Base-by-base conservation (phyloP, 352 stramenopile genomes). In the Pythium dissimile region DNA sequence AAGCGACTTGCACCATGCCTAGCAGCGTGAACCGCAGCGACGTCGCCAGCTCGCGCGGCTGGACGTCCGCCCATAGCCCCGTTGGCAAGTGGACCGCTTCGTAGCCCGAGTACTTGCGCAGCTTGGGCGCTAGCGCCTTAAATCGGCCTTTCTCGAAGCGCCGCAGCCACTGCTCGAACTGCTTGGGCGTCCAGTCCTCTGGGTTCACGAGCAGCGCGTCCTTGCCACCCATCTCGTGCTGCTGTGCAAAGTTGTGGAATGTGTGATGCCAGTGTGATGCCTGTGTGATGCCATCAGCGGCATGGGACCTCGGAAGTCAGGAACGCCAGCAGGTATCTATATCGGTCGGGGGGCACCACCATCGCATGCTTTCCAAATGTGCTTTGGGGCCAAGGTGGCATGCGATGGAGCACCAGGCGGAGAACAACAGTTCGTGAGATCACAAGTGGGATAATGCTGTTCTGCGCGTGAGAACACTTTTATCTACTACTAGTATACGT, bases 21-120 rank as follows among this genome's bases (percentile, higher is more conserved):
- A 94, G 66, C 20, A 94, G 70, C 42, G 84, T 92, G 66, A 92
- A 90, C 44, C 84, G 82, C 49, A 92, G 72, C 18, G 79, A 89
- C 21, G 68, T 84, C 2, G 82, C 80, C 24, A 94, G 54, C 44
- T 88, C 71, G 7, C 64, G 64, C 6, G 82, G 82, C 41, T 78
- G 56, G 12, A 92, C 49, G 30, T 73, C 45, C 0, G 74, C 73
- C 81, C 84, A 92, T 27, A 73, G 62, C 1, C 71, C 56, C 1
- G 78, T 60, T 21, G 63, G 56, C 50, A 94, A 80, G 45, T 89
- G 77, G 43, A 90, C 64, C n/a, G 89, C 63, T 20, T 92, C 78
- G 16, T 72, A 72, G 27, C 84, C 84, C 8, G 79, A 75, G 39
- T 79, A 84, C 53, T 79, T 71, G 30, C 75, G 75, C 23, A 94